These are phyloP conservation scores for Fraxinus dipetala DNA, from an alignment of 305 asterid species.

Conservation along the genomic window DNA sequence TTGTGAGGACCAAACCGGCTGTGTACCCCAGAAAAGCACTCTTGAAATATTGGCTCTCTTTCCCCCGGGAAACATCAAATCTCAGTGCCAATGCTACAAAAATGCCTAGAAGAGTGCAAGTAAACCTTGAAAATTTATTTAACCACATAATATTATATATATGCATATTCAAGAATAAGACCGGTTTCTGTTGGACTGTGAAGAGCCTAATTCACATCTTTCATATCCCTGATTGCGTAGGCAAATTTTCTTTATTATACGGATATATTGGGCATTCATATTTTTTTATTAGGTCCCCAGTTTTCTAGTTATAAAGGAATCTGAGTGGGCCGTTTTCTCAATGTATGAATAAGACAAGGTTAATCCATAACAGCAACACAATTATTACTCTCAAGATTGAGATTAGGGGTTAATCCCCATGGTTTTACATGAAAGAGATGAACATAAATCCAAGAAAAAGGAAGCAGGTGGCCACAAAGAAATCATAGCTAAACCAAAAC, in stretches of 20 bases:
- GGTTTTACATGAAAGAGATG: neutral
- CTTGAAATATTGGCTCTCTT: slow-evolving; percentile 66
- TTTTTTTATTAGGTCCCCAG: neutral
- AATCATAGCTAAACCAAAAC: neutral
- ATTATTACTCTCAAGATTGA: neutral
- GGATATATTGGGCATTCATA: neutral
- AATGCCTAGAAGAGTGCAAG: slow-evolving; percentile 55
- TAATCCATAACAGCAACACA: neutral
- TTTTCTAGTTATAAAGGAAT: neutral
- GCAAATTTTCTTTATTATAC: neutral
- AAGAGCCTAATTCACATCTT: neutral
- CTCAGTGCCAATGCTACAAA: slow-evolving; percentile 93
- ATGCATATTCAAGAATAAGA: neutral
- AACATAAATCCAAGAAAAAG: neutral
- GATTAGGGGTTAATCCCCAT: neutral
- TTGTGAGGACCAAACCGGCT: slow-evolving; percentile 69
- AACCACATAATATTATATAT: neutral
- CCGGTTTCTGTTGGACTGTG: neutral
- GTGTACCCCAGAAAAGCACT: slow-evolving; percentile 86
- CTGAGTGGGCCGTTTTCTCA: neutral
- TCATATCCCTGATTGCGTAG: neutral
- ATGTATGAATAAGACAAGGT: neutral
- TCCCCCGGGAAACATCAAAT: slow-evolving; percentile 89
- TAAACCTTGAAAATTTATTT: neutral
- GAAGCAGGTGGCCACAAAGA: neutral